phyloP scores from a whole-genome alignment of 305 asterid species.

The Andrographis paniculata region DNA sequence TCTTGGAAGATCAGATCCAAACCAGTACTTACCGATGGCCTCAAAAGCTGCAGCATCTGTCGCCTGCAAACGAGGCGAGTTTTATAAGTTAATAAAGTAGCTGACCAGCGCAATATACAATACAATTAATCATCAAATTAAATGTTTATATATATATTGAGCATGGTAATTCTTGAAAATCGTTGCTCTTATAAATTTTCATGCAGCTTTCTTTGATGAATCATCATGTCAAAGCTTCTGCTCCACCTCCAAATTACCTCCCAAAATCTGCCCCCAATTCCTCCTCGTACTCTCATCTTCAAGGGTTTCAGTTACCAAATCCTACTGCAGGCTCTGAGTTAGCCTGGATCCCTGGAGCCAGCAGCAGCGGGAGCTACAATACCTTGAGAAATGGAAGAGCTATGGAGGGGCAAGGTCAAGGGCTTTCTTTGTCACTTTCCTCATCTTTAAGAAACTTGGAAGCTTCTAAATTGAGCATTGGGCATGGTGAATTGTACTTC shows the following conservation, averaged over 20 bases:
- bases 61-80: background rate
- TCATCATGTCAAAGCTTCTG: background rate
- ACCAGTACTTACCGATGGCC: background rate
- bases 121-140: background rate
- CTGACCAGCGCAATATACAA: background rate
- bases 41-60: background rate
- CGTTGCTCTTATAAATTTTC: background rate
- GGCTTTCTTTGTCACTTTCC: constrained; percentile 58
- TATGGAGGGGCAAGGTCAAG: constrained; percentile 52
- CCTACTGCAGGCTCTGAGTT: constrained; percentile 20
- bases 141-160: no score
- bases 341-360: constrained; percentile 28
- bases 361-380: constrained; percentile 17
- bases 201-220: background rate
- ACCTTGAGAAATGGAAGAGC: constrained; percentile 19
- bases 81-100: background rate
- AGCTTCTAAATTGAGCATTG: constrained; percentile 28
- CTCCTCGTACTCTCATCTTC: constrained; percentile 14
- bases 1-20: background rate
- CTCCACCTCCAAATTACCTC: no score
- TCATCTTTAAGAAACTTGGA: constrained; percentile 34
- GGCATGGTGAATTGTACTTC: constrained; percentile 24
- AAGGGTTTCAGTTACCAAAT: constrained; percentile 32
- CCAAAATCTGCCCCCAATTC: no score
- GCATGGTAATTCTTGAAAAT: no score